Evolutionary conservation across 805 yeast species (phyloP), one percentile per base, ranked within the genome.

Genomic region (Saccharomyces mikatae): DNA sequence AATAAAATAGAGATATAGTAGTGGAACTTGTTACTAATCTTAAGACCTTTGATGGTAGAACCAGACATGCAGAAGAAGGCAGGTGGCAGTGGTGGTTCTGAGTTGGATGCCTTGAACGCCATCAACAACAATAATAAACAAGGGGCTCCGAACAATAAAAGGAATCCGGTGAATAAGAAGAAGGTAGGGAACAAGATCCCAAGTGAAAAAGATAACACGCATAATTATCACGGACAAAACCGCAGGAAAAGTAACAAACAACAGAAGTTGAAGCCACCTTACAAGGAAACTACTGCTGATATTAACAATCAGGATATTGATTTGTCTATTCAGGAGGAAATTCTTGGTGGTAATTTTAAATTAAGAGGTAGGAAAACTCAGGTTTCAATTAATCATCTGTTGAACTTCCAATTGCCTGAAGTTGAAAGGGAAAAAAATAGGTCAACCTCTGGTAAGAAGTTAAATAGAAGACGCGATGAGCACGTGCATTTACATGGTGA

Each of bases 381-480:
- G 58, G 71, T 78, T 31, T 78, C 80, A 22, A 81, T 86, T 53
- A 83, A 84, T 60, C 91, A 87, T 69, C 71, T 87, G 53, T 66
- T 87, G 48, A 86, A 84, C 48, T 84, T 82, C 60, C 74, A 76
- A 46, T 63, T 78, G 17, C 79, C 81, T 6, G 76, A 75, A 54
- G 64, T 74, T 54, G 71, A 71, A 44, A 59, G 58, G 48, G 54
- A 55, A 47, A 50, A 53, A 27, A 49, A 58, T 44, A 2, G 28
- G 41, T 31, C 56, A 29, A 41, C 46, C 17, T 55, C 59, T 11
- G 53, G 58, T 22, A 60, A 60, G 51, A 54, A 48, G 11, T 46
- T 48, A 9, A 57, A 64, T 51, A 59, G 55, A 32, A 63, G 69
- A 56, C 49, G 36, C 11, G 61, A 65, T 4, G 73, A 69, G 21